phyloP scores from a whole-genome alignment of 495 filamentous ascomycete species.

The Lasiosphaeria ovina region DNA sequence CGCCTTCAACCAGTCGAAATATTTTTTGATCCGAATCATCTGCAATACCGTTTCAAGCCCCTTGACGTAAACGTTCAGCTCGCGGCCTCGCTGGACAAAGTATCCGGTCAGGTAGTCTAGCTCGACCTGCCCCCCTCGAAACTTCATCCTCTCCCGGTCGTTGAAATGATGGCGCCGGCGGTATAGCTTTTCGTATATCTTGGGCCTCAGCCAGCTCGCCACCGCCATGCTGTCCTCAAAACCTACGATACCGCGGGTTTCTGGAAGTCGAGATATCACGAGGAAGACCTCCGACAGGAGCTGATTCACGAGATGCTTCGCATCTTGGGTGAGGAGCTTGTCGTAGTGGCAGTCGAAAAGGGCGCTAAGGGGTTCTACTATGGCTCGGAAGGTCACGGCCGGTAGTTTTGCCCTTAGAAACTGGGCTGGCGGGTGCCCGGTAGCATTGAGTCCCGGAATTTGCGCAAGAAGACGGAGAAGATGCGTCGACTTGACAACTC shows the following conservation, averaged over 20 bases:
- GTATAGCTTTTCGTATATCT: slow-evolving; percentile 33
- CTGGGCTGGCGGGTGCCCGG: slow-evolving; percentile 20
- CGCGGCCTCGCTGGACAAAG: slow-evolving; percentile 65
- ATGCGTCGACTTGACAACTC: slow-evolving; percentile 24
- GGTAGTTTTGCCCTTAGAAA: slow-evolving; percentile 58
- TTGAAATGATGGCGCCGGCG: slow-evolving; percentile 55
- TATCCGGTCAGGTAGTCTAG: slow-evolving; percentile 83
- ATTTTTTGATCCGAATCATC: slow-evolving; percentile 36
- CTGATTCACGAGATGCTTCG: slow-evolving; percentile 63
- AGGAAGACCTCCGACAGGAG: slow-evolving; percentile 53
- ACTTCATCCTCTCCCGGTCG: slow-evolving; percentile 62
- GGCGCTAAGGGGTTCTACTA: slow-evolving; percentile 76
- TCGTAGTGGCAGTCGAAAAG: slow-evolving; percentile 72
- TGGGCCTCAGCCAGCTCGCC: slow-evolving; percentile 47
- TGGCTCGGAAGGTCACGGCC: slow-evolving; percentile 67
- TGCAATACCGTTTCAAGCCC: slow-evolving; percentile 51
- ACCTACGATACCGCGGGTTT: slow-evolving; percentile 61
- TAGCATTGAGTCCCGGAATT: slow-evolving; percentile 29
- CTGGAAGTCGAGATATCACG: slow-evolving; percentile 47
- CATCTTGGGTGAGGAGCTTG: slow-evolving; percentile 59
- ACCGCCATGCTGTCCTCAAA: slow-evolving; percentile 54
- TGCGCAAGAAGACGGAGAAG: slow-evolving; percentile 31
- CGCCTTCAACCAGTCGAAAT: slow-evolving; percentile 17
- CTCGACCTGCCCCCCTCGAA: slow-evolving; percentile 58
- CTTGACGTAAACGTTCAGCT: slow-evolving; percentile 61